A percentile compares a stretch with the other conserved stretches of the same genome.
Conservation (phyloP, 495 filamentous ascomycete species). For the Talaromyces trachyspermus region DNA sequence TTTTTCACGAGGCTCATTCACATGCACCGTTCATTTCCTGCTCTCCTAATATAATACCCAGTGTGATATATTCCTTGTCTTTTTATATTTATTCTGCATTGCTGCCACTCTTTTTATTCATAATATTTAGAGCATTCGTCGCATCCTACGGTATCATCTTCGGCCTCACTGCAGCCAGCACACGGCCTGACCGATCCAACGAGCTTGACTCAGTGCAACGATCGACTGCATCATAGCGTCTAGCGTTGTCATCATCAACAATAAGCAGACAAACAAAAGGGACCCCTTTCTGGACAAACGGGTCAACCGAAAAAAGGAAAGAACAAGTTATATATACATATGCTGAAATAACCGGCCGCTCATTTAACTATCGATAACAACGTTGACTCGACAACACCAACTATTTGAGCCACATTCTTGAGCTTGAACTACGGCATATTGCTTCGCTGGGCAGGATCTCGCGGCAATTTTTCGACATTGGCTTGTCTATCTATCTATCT, state of each 20-base stretch:
- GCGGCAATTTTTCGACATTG: slow-evolving; percentile 4
- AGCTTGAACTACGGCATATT: slow-evolving; percentile 3
- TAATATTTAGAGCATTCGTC: too few relatives aligned
- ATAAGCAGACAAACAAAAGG: background rate
- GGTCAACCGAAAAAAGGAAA: too few relatives aligned
- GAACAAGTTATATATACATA: too few relatives aligned
- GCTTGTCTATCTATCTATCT: background rate
- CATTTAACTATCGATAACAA: slow-evolving; percentile 7
- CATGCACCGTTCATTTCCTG: slow-evolving; percentile 18
- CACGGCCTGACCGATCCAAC: too few relatives aligned
- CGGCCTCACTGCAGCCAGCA: slow-evolving; percentile 6
- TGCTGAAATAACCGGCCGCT: too few relatives aligned
- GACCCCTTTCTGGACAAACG: too few relatives aligned
- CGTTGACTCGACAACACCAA: slow-evolving; percentile 43
- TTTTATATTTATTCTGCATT: slow-evolving; percentile 11
- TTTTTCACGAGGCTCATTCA: slow-evolving; percentile 34
- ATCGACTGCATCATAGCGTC: slow-evolving; percentile 5
- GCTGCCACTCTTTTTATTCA: slow-evolving; percentile 7
- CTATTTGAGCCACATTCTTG: slow-evolving; percentile 14
- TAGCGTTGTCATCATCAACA: slow-evolving; percentile 8
- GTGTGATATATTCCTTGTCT: slow-evolving; percentile 12
- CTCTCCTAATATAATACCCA: slow-evolving; percentile 20
- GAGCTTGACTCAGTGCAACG: background rate
- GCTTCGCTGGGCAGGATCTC: slow-evolving; percentile 36
- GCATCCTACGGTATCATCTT: slow-evolving; percentile 17